Conservation (phyloP, 1,284 basidiomycete species). For the Leccinum griseonigrum region DNA sequence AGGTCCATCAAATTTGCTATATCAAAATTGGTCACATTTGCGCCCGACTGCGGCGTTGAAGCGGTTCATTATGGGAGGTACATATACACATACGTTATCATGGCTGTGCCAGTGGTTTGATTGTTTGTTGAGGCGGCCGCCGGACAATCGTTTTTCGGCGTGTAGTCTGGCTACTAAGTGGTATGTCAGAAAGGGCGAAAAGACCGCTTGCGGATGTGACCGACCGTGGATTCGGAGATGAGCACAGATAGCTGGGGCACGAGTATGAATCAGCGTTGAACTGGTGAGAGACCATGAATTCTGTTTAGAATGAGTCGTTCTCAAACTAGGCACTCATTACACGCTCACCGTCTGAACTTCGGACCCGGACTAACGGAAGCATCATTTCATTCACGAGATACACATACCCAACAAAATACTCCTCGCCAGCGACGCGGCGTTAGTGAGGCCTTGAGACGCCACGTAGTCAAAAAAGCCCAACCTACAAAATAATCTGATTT, state of each 20-base stretch:
- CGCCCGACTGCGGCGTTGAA: neutral
- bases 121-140: neutral
- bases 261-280: neutral
- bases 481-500: no score
- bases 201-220: conserved; percentile 8
- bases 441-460: no score
- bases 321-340: no score
- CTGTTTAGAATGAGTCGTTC: no score
- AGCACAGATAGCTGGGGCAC: neutral
- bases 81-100: neutral
- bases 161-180: neutral
- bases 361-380: neutral
- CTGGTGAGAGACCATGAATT: no score
- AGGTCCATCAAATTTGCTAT: neutral
- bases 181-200: neutral
- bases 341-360: neutral
- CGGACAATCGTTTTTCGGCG: neutral
- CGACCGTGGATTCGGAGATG: neutral
- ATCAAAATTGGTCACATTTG: neutral
- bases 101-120: neutral
- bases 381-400: neutral
- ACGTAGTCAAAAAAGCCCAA: no score
- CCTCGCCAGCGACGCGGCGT: neutral
- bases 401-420: neutral
- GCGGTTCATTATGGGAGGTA: neutral